Conservation (phyloP, 768 basidiomycete genomes). For the Exidia glandulosa region DNA sequence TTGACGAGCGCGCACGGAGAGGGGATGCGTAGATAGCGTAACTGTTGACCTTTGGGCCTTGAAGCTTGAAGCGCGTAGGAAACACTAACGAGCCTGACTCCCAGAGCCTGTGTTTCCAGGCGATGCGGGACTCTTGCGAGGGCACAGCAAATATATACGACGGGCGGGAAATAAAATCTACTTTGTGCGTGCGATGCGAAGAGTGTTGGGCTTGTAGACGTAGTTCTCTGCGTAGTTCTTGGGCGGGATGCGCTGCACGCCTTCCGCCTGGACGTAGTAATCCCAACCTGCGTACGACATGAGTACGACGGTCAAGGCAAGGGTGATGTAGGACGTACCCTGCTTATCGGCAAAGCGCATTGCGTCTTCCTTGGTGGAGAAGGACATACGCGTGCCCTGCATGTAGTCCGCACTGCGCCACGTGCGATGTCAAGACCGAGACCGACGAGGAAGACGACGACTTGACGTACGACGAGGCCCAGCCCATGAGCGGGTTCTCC, state of each 20-base stretch:
- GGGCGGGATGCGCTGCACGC: conserved; percentile 59
- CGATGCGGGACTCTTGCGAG: too few species aligned
- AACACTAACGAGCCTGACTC: too few species aligned
- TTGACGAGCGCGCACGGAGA: too few species aligned
- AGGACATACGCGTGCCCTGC: conserved; percentile 78
- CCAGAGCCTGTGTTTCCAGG: too few species aligned
- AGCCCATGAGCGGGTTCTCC: conserved; percentile 99
- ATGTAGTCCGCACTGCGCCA: conserved; percentile 87
- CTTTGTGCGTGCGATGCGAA: conserved; percentile 85
- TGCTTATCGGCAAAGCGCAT: conserved; percentile 96
- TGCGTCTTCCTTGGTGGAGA: conserved; percentile 82
- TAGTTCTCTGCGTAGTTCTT: conserved; percentile 92
- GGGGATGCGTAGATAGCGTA: too few species aligned
- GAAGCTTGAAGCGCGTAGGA: too few species aligned
- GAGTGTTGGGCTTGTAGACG: conserved; percentile 64
- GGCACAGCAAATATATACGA: too few species aligned
- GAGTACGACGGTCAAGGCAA: conserved; percentile 5
- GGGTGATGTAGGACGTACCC: conserved; percentile 36
- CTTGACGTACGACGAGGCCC: conserved; percentile 74
- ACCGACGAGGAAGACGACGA: background rate
- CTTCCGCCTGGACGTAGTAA: conserved; percentile 65
- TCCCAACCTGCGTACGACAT: conserved; percentile 65
- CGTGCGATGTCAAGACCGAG: background rate
- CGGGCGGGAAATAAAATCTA: conserved; percentile 46
- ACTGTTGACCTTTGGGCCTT: too few species aligned